phyloP scores from a whole-genome alignment of 1,139 yeast genomes.

The Debaryomyces psychrophilus region DNA sequence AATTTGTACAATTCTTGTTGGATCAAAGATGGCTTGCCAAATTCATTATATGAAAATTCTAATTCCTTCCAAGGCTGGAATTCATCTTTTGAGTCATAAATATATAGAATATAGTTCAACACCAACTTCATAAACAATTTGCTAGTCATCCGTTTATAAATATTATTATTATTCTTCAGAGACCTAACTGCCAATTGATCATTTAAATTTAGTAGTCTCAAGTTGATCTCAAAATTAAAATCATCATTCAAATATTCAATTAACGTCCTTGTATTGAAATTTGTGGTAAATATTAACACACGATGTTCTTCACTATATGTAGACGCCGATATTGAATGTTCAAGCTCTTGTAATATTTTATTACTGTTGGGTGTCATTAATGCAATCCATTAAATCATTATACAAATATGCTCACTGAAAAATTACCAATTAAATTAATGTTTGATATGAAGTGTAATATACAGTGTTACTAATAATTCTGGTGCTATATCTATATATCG shows the following conservation, averaged over 20 bases:
- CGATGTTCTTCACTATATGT: background rate
- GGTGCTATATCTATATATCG: background rate
- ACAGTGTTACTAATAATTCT: background rate
- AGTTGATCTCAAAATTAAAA: conserved; percentile 33
- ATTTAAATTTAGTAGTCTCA: conserved; percentile 40
- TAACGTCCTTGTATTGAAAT: conserved; percentile 17
- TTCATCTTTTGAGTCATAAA: conserved; percentile 4
- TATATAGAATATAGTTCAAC: conserved; percentile 24
- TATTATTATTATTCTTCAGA: conserved; percentile 25
- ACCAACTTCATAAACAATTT: conserved; percentile 30
- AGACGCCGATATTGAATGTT: background rate
- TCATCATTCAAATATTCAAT: conserved; percentile 31
- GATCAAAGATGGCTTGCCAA: conserved; percentile 39
- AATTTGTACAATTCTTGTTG: conserved; percentile 21
- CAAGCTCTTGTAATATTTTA: conserved; percentile 7
- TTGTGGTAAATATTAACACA: conserved; percentile 22
- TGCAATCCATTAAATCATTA: background rate
- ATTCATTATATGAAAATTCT: conserved; percentile 28
- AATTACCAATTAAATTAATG: background rate
- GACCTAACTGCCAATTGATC: conserved; percentile 36
- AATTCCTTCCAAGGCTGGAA: conserved; percentile 26
- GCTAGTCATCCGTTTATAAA: conserved; percentile 25
- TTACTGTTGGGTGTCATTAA: background rate
- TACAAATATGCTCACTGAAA: too few relatives aligned
- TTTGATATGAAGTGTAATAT: background rate